Conservation (phyloP, 768 basidiomycete genomes). For the Lentinula sp. region DNA sequence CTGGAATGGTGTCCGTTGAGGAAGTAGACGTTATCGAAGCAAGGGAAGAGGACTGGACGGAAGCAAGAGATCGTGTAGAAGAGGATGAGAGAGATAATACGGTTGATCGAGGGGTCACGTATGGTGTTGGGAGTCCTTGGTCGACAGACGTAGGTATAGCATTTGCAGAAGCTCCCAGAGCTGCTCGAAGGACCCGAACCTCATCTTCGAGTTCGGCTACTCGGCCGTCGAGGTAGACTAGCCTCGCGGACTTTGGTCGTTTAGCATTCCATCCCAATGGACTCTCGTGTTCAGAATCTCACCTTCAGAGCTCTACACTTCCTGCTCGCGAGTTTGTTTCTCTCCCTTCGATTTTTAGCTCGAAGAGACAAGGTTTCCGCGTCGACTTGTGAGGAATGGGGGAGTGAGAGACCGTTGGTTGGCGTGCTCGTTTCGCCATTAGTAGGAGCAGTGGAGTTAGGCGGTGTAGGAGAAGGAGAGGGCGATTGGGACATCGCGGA, state of each 20-base stretch:
- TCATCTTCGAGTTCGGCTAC: constrained; percentile 5
- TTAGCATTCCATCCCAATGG: not conserved
- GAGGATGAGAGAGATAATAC: constrained; percentile 1
- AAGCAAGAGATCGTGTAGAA: constrained; percentile 1
- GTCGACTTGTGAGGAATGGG: constrained; percentile 1
- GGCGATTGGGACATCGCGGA: not conserved
- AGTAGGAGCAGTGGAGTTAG: not conserved
- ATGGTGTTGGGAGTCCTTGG: not conserved
- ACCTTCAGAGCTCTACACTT: constrained; percentile 2
- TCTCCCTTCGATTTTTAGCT: constrained; percentile 3
- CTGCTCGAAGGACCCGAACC: not conserved
- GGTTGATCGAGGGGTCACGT: not conserved
- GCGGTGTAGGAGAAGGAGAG: not conserved
- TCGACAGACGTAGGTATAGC: not conserved
- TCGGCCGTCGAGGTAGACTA: not conserved
- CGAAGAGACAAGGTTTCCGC: constrained; percentile 2
- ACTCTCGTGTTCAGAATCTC: not conserved
- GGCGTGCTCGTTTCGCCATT: not conserved
- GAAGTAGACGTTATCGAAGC: constrained; percentile 5
- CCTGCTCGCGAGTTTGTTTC: not conserved
- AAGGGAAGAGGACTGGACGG: constrained; percentile 2
- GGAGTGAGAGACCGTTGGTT: not conserved
- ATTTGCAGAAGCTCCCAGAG: not conserved
- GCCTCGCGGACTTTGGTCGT: constrained; percentile 1
- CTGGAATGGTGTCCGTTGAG: constrained; percentile 1